A percentile compares a stretch with the other conserved stretches of the same genome.
These are phyloP conservation scores for Fagus crenata DNA, from an alignment of 306 rosid species.

Conservation along the genomic window DNA sequence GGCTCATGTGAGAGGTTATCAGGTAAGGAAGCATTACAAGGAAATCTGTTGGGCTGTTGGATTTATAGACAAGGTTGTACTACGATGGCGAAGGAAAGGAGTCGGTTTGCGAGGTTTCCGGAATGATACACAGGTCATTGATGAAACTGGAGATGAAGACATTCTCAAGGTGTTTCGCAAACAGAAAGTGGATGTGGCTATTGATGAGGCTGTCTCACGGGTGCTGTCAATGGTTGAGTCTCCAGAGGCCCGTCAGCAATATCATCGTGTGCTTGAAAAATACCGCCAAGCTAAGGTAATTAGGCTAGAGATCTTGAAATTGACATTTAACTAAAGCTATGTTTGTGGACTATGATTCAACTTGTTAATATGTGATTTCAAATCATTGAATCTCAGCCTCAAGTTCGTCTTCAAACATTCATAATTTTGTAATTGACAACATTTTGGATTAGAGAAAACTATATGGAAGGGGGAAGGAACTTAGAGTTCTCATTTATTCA, in stretches of 20 bases:
- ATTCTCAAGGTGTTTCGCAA: conserved; percentile 78
- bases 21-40: conserved; percentile 76
- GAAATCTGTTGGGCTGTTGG: conserved; percentile 87
- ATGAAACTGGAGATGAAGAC: conserved; percentile 78
- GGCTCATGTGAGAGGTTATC: conserved; percentile 94
- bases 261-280: conserved; percentile 71
- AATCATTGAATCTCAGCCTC: not conserved
- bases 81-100: conserved; percentile 88
- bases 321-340: not conserved
- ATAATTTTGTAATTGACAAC: not conserved
- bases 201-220: conserved; percentile 68
- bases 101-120: conserved; percentile 68
- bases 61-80: conserved; percentile 79
- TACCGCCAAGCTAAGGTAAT: conserved; percentile 75
- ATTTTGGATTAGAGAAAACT: not conserved
- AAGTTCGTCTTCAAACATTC: not conserved
- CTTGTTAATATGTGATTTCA: not conserved
- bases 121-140: conserved; percentile 40
- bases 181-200: conserved; percentile 67
- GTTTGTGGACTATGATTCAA: not conserved
- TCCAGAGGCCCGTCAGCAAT: conserved; percentile 72
- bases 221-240: conserved; percentile 82
- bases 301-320: conserved; percentile 7
- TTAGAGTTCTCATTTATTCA: not conserved
- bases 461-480: not conserved